Percentiles rank a stretch among this genome's conserved stretches.
phyloP scores from a whole-genome alignment of 2,329 filamentous ascomycete genomes.

The Pseudogymnoascus sp. region DNA sequence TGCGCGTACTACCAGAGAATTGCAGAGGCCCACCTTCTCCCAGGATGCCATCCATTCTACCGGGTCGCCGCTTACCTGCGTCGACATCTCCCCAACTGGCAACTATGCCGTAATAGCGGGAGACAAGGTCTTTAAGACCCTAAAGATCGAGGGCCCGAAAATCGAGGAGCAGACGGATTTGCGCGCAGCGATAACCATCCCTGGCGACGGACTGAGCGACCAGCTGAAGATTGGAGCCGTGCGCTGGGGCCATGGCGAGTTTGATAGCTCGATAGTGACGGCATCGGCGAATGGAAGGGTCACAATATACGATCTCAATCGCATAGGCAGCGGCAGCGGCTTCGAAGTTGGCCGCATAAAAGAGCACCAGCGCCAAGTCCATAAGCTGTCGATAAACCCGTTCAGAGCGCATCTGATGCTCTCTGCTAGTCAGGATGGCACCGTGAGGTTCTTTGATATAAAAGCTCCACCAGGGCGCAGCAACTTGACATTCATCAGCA shows the following conservation, averaged over 20 bases:
- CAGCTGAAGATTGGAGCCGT: slow-evolving; percentile 58
- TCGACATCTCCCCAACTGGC: slow-evolving; percentile 52
- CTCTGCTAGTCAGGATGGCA: slow-evolving; percentile 57
- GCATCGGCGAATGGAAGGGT: slow-evolving; percentile 58
- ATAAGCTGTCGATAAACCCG: slow-evolving; percentile 55
- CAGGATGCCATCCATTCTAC: slow-evolving; percentile 48
- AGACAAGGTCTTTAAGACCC: slow-evolving; percentile 52
- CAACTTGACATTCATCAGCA: slow-evolving; percentile 37
- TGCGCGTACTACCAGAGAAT: neutral
- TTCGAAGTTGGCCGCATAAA: slow-evolving; percentile 48
- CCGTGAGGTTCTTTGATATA: slow-evolving; percentile 54
- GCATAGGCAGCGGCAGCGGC: slow-evolving; percentile 34
- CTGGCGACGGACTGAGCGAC: slow-evolving; percentile 40
- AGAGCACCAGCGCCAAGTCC: slow-evolving; percentile 56
- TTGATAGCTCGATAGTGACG: slow-evolving; percentile 49
- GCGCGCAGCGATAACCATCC: slow-evolving; percentile 46
- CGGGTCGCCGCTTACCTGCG: slow-evolving; percentile 45
- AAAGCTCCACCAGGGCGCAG: slow-evolving; percentile 37
- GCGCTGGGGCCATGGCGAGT: slow-evolving; percentile 44
- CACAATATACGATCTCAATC: slow-evolving; percentile 53
- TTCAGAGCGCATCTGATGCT: slow-evolving; percentile 49
- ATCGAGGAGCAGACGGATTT: slow-evolving; percentile 52
- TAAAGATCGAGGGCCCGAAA: slow-evolving; percentile 40
- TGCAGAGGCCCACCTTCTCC: slow-evolving; percentile 37
- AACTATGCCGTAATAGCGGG: slow-evolving; percentile 50